These are phyloP conservation scores for Heliamphora pulchella DNA, from an alignment of 179 eudicot genomes.

Conservation along the genomic window DNA sequence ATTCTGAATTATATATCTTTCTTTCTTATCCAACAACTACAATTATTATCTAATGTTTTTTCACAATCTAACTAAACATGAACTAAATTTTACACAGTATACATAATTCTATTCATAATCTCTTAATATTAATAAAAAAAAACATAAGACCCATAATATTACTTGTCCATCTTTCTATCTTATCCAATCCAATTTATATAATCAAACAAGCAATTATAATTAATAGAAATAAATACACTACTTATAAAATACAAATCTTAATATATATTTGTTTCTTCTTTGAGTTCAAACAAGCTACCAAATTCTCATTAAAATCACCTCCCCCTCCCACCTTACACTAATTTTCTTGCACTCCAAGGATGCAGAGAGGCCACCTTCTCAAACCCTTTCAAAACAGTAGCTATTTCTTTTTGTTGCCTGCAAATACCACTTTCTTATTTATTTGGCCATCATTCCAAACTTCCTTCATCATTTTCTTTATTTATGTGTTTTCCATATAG, in stretches of 20 bases:
- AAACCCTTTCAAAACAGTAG: conserved; percentile 1
- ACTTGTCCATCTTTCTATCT: too few species aligned
- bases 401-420: neutral
- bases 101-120: too few species aligned
- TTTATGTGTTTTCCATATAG: conserved; percentile 6
- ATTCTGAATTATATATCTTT: too few species aligned
- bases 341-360: neutral
- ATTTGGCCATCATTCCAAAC: conserved; percentile 9
- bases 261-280: neutral
- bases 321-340: neutral
- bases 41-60: too few species aligned
- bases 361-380: conserved; percentile 12
- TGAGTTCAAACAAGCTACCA: neutral
- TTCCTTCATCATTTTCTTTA: neutral
- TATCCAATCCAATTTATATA: too few species aligned
- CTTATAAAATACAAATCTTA: neutral
- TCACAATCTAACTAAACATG: too few species aligned
- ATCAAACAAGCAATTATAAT: too few species aligned
- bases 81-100: too few species aligned
- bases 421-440: neutral
- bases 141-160: too few species aligned
- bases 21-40: too few species aligned
- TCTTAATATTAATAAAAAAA: too few species aligned
- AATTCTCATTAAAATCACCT: neutral
- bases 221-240: neutral